Conservation (phyloP, 2,329 filamentous ascomycete genomes). For the Drechslerella dactyloides region DNA sequence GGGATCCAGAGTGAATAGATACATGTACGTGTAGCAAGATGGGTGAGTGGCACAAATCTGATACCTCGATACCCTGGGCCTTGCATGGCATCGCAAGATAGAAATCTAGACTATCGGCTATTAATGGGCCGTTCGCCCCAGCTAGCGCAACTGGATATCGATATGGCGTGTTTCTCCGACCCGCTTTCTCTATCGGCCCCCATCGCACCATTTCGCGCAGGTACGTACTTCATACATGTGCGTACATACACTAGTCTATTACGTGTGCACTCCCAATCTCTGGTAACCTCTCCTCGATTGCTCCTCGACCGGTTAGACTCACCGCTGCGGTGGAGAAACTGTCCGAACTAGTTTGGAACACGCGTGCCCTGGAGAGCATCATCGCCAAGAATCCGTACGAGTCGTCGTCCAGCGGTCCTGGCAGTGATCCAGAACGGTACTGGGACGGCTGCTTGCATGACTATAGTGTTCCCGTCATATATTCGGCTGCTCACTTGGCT, state of each 20-base stretch:
- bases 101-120: not conserved
- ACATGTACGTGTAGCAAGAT: too few species aligned
- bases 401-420: not conserved
- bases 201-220: too few species aligned
- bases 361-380: not conserved
- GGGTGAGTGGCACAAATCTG: not conserved
- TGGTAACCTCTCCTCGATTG: not conserved
- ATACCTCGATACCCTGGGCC: not conserved
- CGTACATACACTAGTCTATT: not conserved
- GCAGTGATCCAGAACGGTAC: not conserved
- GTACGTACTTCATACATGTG: too few species aligned
- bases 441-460: not conserved
- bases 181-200: not conserved
- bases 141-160: not conserved
- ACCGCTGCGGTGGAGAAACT: not conserved
- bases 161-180: not conserved
- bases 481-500: not conserved
- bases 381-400: not conserved
- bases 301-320: not conserved
- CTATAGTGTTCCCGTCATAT: not conserved
- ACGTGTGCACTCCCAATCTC: not conserved
- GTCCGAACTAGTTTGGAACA: not conserved
- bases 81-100: not conserved
- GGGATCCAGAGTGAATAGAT: not conserved
- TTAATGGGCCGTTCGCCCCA: not conserved